Base-by-base conservation (phyloP, 177 flowering plant species). In the Vitis hybrid region DNA sequence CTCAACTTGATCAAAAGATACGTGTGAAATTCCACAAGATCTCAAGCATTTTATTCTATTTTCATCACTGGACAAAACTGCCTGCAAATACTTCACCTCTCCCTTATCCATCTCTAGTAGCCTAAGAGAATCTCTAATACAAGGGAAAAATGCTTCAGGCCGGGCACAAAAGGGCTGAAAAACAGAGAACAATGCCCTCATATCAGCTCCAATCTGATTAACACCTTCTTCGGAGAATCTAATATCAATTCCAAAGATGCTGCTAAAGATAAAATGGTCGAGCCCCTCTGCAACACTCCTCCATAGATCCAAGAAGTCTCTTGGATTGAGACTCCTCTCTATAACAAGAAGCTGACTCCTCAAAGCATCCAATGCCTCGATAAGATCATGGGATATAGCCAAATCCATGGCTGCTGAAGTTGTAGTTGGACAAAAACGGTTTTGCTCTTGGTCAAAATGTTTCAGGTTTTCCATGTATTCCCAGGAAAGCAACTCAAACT, bases 241-340 rank as follows among this genome's bases (percentile, higher is more conserved):
- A 54, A 67, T 59, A 49, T 68, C 71, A 21, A 77, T 70, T 46
- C 75, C 57, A 3, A 80, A 53, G 61, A 79, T 77, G 65, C 84
- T 78, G 65, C 78, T 14, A 41, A 81, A 82, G 2, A 86, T 71
- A 69, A 78, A 88, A 64, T 78, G 87, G 78, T 90, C 92, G 2
- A 90, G 81, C 63, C 91, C 95, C 3, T 81, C 87, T 4, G 93
- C 90, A n/a, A 84, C 73, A 61, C 87, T 82, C 76, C 91, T 77
- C 96, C 96, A 89, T 32, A 89, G 59, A 65, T 85, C 90, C 71
- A 80, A 63, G 64, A 91, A 91, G 75, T 87, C 93, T 57, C 75
- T 81, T 2, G 80, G 67, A 68, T 91, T 87, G 54, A 89, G 84
- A 66, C 21, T 54, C 64, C 1, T 53, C 69, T 79, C 62, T 27